Base-by-base conservation (phyloP, 2,329 filamentous ascomycete genomes). In the Cercospora sp. region DNA sequence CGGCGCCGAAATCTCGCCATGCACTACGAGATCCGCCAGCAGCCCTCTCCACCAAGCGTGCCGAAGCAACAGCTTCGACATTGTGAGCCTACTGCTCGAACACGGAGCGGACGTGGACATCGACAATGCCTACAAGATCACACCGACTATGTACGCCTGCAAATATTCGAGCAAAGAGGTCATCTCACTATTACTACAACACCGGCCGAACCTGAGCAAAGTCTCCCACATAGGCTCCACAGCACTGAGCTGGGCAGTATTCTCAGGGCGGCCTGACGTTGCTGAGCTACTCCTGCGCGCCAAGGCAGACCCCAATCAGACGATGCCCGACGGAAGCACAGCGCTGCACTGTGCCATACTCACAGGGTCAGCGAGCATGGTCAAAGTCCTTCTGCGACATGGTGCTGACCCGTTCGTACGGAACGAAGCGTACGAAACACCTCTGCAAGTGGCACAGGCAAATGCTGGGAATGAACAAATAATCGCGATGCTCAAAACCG, bases 111-210 rank as follows among this genome's bases (percentile, higher is more conserved):
- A 77, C 61, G 68, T 74, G 61, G 69, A 77, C 69, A 71, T 69
- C 34, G 65, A 73, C 21, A 78, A 78, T 55, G 66, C 67, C 34
- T 78, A 76, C 70, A 76, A 76, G 34, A 72, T 73, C 18, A 76
- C 76, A 1, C 74, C 76, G 1, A 66, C 77, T 26, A 78, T 78
- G 77, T 77, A 77, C 72, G 76, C 77, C 10, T 74, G 70, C 59
- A 76, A 76, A 49, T 75, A 77, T 65, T 64, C 64, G 32, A 72
- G 69, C 16, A 62, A 65, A 2, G 69, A 71, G 1, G 69, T 78
- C 40, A 68, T 78, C 30, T 60, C 67, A 8, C 70, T 77, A 2
- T 53, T 78, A 6, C 71, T 78, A 2, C 67, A 69, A 18, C 72
- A 75, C 67, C 60, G 67, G 10, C 77, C 76, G 1, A 69, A 77